Evolutionary conservation across 2,329 filamentous ascomycete species (phyloP).

Genomic region (Cytospora chrysosperma): DNA sequence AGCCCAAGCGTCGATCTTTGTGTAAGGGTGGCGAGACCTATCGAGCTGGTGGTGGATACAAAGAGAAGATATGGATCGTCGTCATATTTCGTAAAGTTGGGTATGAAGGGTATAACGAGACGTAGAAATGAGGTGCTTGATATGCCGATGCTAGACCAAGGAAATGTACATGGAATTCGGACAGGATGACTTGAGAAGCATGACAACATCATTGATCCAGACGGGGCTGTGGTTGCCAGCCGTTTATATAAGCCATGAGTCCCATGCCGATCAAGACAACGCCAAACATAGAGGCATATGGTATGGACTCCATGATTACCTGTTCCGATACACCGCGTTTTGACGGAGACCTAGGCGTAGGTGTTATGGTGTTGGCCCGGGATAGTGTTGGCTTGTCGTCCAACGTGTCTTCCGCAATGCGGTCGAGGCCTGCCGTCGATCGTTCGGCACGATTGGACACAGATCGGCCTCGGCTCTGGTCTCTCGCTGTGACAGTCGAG

Average conservation of each 20-base stretch:
- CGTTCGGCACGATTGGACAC: constrained; percentile 9
- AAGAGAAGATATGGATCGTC: constrained; percentile 9
- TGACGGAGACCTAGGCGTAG: constrained; percentile 40
- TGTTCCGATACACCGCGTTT: constrained; percentile 42
- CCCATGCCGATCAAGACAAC: constrained; percentile 80
- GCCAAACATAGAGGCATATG: constrained; percentile 79
- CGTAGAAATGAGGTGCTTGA: constrained; percentile 3
- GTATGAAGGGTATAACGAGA: constrained; percentile 19
- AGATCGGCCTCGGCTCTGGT: constrained; percentile 26
- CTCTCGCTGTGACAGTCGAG: constrained; percentile 22
- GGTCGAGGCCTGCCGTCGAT: constrained; percentile 27
- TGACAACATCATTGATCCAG: constrained; percentile 33
- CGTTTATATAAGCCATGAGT: constrained; percentile 83
- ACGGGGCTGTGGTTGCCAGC: constrained; percentile 61
- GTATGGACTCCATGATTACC: constrained; percentile 58
- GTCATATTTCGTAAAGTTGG: constrained; percentile 11
- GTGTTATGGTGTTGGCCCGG: constrained; percentile 50
- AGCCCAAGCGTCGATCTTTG: background rate
- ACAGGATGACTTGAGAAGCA: background rate
- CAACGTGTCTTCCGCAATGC: constrained; percentile 29
- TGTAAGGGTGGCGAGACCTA: background rate
- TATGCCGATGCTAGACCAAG: background rate
- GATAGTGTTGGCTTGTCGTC: constrained; percentile 45
- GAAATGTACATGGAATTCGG: constrained; percentile 5
- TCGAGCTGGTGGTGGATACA: background rate